Percentiles rank a stretch among this genome's conserved stretches.
phyloP scores from a whole-genome alignment of 2,329 filamentous ascomycete species.

The Huntiella savannae region DNA sequence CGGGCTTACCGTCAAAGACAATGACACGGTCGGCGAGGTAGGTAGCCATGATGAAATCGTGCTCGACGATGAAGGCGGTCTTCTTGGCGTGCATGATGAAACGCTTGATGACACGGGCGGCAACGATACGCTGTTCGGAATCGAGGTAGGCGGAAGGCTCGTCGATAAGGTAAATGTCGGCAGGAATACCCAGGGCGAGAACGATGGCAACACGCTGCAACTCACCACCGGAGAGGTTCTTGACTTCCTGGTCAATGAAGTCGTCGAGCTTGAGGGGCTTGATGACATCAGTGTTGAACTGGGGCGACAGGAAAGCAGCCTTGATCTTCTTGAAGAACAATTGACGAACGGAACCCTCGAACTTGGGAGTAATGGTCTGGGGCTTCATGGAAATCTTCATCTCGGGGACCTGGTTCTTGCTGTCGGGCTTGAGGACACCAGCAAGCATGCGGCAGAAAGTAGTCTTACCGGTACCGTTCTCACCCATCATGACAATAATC shows the following conservation, averaged over 20 bases:
- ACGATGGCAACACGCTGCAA: constrained; percentile 98
- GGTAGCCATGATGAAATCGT: constrained; percentile 96
- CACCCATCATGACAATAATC: constrained; percentile 99
- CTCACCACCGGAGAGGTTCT: constrained; percentile 98
- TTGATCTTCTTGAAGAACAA: constrained; percentile 99
- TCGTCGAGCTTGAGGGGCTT: constrained; percentile 98
- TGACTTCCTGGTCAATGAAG: constrained; percentile 98
- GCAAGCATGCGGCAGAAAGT: constrained; percentile 96
- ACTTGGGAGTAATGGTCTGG: constrained; percentile 97
- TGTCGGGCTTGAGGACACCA: constrained; percentile 81
- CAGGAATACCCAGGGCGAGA: constrained; percentile 81
- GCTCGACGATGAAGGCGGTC: constrained; percentile 97
- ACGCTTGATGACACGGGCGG: constrained; percentile 92
- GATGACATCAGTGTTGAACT: constrained; percentile 99
- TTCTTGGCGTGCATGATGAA: constrained; percentile 99
- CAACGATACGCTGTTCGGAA: constrained; percentile 97
- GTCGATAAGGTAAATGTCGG: constrained; percentile 96
- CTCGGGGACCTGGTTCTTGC: constrained; percentile 55
- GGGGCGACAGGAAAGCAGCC: constrained; percentile 82
- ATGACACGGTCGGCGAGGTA: constrained; percentile 81
- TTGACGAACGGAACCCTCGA: constrained; percentile 87
- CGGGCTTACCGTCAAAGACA: constrained; percentile 90
- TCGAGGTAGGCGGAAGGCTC: constrained; percentile 95
- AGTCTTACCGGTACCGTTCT: constrained; percentile 98
- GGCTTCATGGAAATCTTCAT: constrained; percentile 99